Conservation (phyloP, 2,329 filamentous ascomycete genomes). For the Rutstroemia sp. region DNA sequence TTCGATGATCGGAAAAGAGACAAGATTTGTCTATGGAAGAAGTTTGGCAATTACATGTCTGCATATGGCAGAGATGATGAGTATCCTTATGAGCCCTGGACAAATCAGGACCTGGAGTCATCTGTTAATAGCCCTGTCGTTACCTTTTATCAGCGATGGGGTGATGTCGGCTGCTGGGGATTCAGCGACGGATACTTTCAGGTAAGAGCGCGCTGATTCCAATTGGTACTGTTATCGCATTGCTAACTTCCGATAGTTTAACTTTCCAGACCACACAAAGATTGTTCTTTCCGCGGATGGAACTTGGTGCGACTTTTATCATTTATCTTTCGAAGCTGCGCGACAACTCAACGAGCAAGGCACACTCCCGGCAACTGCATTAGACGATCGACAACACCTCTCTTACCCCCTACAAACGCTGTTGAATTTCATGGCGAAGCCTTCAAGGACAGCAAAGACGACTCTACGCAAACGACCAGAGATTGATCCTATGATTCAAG, state of each 20-base stretch:
- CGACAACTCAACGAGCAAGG: constrained; percentile 56
- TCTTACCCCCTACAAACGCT: constrained; percentile 67
- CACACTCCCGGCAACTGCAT: constrained; percentile 61
- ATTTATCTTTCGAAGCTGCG: constrained; percentile 64
- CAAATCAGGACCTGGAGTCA: constrained; percentile 9
- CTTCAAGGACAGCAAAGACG: constrained; percentile 40
- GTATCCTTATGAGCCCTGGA: constrained; percentile 40
- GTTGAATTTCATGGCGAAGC: constrained; percentile 52
- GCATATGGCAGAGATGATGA: constrained; percentile 66
- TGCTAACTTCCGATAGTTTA: constrained; percentile 48
- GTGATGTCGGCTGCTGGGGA: constrained; percentile 74
- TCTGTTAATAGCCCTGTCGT: constrained; percentile 46
- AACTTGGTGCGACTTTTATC: constrained; percentile 71
- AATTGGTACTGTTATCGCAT: not conserved
- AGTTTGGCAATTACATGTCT: constrained; percentile 69
- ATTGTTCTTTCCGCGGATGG: constrained; percentile 69
- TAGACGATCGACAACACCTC: constrained; percentile 63
- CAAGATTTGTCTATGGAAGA: constrained; percentile 62
- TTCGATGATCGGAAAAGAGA: constrained; percentile 60
- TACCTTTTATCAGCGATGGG: constrained; percentile 74
- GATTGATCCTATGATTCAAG: constrained; percentile 52
- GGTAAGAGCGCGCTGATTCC: constrained; percentile 34
- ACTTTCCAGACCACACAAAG: constrained; percentile 85
- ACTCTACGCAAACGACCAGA: constrained; percentile 49
- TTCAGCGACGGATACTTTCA: constrained; percentile 75